Conservation (phyloP, 1,139 yeast genomes). For the Debaryomyces sp. region DNA sequence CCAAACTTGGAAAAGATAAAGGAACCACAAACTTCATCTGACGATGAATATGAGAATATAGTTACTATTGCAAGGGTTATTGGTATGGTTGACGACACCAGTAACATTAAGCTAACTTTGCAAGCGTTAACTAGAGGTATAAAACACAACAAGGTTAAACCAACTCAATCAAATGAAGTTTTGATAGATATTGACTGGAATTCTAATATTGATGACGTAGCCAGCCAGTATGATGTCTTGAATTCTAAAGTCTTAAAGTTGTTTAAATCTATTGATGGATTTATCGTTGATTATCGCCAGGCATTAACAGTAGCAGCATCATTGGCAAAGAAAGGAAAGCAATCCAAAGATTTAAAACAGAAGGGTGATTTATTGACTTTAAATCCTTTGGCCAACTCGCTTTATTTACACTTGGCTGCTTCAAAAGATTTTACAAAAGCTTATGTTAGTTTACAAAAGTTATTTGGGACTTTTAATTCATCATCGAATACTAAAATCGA, state of each 20-base stretch:
- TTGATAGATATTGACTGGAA: conserved; percentile 32
- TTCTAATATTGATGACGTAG: conserved; percentile 18
- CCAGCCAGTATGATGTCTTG: conserved; percentile 26
- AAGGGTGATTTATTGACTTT: conserved; percentile 46
- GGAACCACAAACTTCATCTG: conserved; percentile 20
- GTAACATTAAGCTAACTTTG: conserved; percentile 49
- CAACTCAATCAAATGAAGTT: conserved; percentile 31
- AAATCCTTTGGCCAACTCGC: conserved; percentile 63
- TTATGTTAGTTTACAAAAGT: conserved; percentile 37
- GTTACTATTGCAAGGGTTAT: conserved; percentile 54
- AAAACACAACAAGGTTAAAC: conserved; percentile 11
- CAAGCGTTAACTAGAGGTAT: conserved; percentile 57
- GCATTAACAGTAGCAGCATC: conserved; percentile 19
- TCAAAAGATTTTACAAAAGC: conserved; percentile 50
- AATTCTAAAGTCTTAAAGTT: conserved; percentile 28
- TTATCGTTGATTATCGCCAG: conserved; percentile 43
- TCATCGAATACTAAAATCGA: conserved; percentile 28
- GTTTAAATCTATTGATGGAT: conserved; percentile 44
- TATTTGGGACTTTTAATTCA: conserved; percentile 28
- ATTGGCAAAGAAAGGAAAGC: conserved; percentile 9
- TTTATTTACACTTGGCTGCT: conserved; percentile 56
- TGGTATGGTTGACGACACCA: conserved; percentile 50
- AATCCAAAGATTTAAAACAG: conserved; percentile 14
- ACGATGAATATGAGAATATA: conserved; percentile 21
- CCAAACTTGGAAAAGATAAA: conserved; percentile 44